These are phyloP conservation scores for Cystobasidiaceae sp. DNA, from an alignment of 1,284 basidiomycete genomes.

Conservation along the genomic window DNA sequence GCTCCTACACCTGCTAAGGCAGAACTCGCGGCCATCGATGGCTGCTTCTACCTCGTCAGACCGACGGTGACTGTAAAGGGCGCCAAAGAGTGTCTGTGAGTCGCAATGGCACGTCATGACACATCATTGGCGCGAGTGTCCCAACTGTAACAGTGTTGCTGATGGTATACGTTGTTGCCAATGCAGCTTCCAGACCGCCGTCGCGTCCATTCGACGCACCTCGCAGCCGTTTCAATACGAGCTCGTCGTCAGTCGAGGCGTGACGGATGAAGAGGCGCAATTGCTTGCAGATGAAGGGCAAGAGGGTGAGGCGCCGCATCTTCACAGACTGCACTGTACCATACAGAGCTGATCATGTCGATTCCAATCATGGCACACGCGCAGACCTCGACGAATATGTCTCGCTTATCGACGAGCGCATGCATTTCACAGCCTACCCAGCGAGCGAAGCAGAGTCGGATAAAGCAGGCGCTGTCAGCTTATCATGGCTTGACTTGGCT, in stretches of 20 bases:
- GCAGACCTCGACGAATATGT: constrained; percentile 28
- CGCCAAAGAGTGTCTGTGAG: constrained; percentile 94
- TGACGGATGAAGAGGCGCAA: constrained; percentile 91
- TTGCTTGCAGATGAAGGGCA: constrained; percentile 81
- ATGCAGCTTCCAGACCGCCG: constrained; percentile 87
- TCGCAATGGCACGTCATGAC: not conserved
- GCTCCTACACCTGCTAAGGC: constrained; percentile 61
- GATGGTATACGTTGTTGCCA: not conserved
- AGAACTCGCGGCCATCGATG: constrained; percentile 89
- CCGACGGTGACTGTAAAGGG: constrained; percentile 85
- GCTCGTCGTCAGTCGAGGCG: constrained; percentile 91
- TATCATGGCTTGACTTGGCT: constrained; percentile 78
- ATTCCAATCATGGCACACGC: not conserved
- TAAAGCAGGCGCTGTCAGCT: constrained; percentile 42
- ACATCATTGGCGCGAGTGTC: not conserved
- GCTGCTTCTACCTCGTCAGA: constrained; percentile 85
- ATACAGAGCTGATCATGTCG: not conserved
- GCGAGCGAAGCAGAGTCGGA: constrained; percentile 29
- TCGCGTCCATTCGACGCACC: constrained; percentile 81
- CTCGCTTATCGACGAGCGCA: constrained; percentile 23
- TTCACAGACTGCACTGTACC: not conserved
- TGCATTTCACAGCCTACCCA: constrained; percentile 12
- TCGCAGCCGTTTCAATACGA: constrained; percentile 85
- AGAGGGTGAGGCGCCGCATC: constrained; percentile 62
- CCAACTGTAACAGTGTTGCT: not conserved